These are phyloP conservation scores for Talaromyces sp. DNA, from an alignment of 2,329 filamentous ascomycete genomes.

Conservation along the genomic window DNA sequence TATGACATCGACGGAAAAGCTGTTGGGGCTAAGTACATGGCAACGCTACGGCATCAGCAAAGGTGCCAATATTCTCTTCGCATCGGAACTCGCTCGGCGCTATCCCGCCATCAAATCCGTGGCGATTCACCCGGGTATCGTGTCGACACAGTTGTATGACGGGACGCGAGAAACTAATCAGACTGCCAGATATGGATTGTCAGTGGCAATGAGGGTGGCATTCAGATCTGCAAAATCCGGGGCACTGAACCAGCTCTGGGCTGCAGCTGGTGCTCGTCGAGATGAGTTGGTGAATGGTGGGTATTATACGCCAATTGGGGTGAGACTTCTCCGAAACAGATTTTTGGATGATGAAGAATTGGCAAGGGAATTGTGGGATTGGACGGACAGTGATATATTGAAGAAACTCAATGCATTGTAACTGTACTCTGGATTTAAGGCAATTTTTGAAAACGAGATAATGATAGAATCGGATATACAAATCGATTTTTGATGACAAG, in stretches of 20 bases:
- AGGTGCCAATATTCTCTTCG: constrained; percentile 45
- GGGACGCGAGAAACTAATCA: constrained; percentile 21
- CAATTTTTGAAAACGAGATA: background rate
- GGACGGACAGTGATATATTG: constrained; percentile 29
- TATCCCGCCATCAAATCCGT: constrained; percentile 40
- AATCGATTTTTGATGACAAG: background rate
- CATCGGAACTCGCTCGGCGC: constrained; percentile 41
- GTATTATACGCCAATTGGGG: constrained; percentile 39
- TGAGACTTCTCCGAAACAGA: constrained; percentile 22
- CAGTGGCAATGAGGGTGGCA: constrained; percentile 16
- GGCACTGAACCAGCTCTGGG: constrained; percentile 38
- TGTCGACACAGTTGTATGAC: constrained; percentile 36
- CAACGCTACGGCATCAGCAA: constrained; percentile 49
- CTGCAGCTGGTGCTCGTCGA: constrained; percentile 29
- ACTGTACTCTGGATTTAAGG: background rate
- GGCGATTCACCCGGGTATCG: constrained; percentile 47
- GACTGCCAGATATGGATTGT: constrained; percentile 18
- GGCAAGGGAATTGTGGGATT: constrained; percentile 37
- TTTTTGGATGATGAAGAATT: constrained; percentile 28
- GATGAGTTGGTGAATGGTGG: constrained; percentile 30
- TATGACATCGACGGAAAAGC: constrained; percentile 31
- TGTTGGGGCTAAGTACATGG: constrained; percentile 34
- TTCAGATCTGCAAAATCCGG: constrained; percentile 30
- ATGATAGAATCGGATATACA: background rate
- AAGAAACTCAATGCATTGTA: background rate